Conservation (phyloP, 805 yeast genomes). For the Yamadazyma endophytica region DNA sequence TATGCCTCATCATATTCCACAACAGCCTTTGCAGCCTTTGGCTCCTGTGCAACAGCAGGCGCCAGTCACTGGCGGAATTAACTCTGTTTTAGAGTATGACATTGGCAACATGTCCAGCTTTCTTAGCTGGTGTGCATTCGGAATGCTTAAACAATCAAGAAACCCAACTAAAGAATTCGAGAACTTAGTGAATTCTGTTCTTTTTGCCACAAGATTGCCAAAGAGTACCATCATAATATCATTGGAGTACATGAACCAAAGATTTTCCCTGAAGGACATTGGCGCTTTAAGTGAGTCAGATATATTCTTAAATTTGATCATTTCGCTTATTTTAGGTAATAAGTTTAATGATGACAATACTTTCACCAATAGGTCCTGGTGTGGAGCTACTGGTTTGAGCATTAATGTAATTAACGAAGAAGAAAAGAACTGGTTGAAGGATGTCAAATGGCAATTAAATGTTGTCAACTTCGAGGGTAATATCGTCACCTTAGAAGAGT, state of each 20-base stretch:
- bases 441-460: slow-evolving; percentile 56
- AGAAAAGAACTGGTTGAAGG: slow-evolving; percentile 68
- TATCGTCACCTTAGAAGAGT: slow-evolving; percentile 38
- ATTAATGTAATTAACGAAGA: slow-evolving; percentile 55
- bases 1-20: slow-evolving; percentile 1
- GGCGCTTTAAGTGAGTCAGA: slow-evolving; percentile 26
- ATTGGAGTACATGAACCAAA: slow-evolving; percentile 71
- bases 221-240: slow-evolving; percentile 76
- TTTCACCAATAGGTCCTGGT: slow-evolving; percentile 92
- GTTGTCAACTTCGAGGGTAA: slow-evolving; percentile 36
- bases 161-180: slow-evolving; percentile 50
- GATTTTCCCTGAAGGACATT: slow-evolving; percentile 29
- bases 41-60: slow-evolving; percentile 8
- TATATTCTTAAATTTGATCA: slow-evolving; percentile 53
- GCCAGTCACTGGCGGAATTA: slow-evolving; percentile 63
- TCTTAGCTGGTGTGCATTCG: slow-evolving; percentile 67
- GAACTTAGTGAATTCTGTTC: slow-evolving; percentile 58
- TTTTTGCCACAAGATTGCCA: slow-evolving; percentile 86
- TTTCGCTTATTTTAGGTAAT: slow-evolving; percentile 79
- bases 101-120: slow-evolving; percentile 75
- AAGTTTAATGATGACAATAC: slow-evolving; percentile 96
- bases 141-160: slow-evolving; percentile 53
- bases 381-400: slow-evolving; percentile 85
- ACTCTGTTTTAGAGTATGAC: slow-evolving; percentile 75
- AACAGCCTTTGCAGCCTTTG: neutral